phyloP scores from a whole-genome alignment of 352 stramenopile genomes.

The Phytopythium sindhum region DNA sequence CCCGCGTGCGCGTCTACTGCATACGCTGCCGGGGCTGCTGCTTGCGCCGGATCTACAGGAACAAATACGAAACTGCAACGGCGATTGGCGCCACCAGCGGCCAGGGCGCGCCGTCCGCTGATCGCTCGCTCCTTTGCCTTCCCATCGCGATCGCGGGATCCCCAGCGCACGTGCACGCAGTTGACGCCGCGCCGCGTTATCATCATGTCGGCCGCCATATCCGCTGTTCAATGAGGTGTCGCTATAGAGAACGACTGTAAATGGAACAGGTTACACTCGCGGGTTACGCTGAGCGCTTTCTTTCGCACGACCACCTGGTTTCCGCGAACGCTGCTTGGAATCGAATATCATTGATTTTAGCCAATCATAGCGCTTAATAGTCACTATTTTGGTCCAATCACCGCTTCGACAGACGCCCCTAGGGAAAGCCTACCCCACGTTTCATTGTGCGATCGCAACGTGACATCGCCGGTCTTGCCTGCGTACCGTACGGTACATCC shows the following conservation, averaged over 20 bases:
- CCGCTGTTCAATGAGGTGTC: not conserved
- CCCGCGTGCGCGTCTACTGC: no score
- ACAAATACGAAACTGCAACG: not conserved
- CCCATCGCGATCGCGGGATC: not conserved
- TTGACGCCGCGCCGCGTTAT: not conserved
- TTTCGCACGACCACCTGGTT: not conserved
- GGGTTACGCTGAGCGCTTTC: not conserved
- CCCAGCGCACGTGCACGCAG: not conserved
- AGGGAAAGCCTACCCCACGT: not conserved
- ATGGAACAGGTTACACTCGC: not conserved
- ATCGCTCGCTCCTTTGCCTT: no score
- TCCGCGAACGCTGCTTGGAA: not conserved
- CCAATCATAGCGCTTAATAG: not conserved
- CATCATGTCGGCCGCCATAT: not conserved
- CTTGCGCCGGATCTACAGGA: constrained; percentile 7
- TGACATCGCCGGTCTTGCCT: not conserved
- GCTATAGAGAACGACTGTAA: not conserved
- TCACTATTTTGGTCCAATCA: not conserved
- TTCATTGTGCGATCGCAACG: constrained; percentile 3
- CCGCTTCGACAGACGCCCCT: not conserved
- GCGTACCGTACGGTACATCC: not conserved
- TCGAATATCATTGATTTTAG: not conserved
- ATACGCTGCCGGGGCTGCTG: no score
- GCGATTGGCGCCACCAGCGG: not conserved
- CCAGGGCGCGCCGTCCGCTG: no score